Conservation (phyloP, 192 early-diverging fungal genomes). For the Obelidium mucronatum region DNA sequence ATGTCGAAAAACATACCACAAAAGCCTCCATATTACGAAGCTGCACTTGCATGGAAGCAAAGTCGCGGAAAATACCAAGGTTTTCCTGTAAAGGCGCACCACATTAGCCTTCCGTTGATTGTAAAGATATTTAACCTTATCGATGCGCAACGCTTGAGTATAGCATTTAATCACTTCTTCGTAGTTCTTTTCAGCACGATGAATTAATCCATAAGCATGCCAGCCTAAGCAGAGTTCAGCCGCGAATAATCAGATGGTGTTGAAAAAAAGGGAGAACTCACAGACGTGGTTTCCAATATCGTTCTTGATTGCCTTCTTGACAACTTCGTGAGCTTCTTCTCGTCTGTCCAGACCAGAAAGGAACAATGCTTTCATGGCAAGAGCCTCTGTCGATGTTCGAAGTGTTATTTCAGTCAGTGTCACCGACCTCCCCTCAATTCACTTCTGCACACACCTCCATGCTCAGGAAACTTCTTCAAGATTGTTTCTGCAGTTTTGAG, state of each 20-base stretch:
- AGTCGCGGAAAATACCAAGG: constrained; percentile 91
- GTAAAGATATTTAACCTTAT: constrained; percentile 72
- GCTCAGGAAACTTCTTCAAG: constrained; percentile 90
- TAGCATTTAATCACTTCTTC: constrained; percentile 93
- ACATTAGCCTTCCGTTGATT: neutral
- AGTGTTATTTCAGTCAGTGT: neutral
- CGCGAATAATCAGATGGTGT: neutral
- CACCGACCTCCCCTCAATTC: neutral
- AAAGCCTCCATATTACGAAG: constrained; percentile 86
- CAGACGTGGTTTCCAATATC: constrained; percentile 88
- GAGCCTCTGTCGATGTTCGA: constrained; percentile 69
- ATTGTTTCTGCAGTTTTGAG: constrained; percentile 91
- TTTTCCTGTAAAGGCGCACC: constrained; percentile 70
- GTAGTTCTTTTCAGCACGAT: constrained; percentile 92
- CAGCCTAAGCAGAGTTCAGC: constrained; percentile 66
- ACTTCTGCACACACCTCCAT: constrained; percentile 70
- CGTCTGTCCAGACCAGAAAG: constrained; percentile 87
- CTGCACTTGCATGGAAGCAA: constrained; percentile 85
- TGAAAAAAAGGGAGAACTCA: constrained; percentile 51
- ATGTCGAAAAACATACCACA: constrained; percentile 50
- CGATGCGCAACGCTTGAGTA: constrained; percentile 81
- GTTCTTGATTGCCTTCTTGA: constrained; percentile 83
- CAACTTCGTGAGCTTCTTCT: constrained; percentile 87
- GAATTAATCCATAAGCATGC: constrained; percentile 95
- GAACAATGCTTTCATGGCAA: constrained; percentile 96